phyloP scores from a whole-genome alignment of 306 rosid genomes.

The Cicer arietinum region DNA sequence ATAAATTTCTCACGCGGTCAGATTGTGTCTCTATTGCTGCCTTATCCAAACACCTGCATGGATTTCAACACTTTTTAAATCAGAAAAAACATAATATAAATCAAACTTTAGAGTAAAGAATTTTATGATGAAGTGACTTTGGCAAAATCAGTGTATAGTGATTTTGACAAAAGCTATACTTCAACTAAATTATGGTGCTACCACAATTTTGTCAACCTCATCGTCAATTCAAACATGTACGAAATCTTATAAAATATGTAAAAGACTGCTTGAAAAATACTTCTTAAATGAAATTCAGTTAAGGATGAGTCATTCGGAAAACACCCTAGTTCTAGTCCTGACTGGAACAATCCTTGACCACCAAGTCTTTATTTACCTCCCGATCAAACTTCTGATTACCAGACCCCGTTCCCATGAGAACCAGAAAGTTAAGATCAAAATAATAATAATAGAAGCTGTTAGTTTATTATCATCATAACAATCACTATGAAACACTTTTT shows the following conservation, averaged over 20 bases:
- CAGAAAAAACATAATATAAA: background rate
- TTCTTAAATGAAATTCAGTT: background rate
- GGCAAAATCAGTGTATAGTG: background rate
- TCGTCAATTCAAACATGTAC: background rate
- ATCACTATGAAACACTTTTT: conserved; percentile 14
- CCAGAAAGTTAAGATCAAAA: no score
- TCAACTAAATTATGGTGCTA: background rate
- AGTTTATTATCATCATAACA: conserved; percentile 8
- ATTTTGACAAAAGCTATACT: background rate
- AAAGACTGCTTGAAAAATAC: background rate
- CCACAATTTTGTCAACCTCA: background rate
- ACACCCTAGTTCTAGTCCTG: no score
- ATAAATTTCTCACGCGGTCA: conserved; percentile 41
- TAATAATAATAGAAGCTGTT: background rate
- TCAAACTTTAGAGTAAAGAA: conserved; percentile 1
- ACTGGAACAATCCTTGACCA: no score
- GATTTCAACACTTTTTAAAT: conserved; percentile 24
- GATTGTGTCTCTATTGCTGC: conserved; percentile 62
- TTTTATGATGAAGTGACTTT: background rate
- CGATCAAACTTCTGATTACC: no score
- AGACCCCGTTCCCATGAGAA: no score
- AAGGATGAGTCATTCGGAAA: no score
- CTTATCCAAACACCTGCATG: conserved; percentile 79
- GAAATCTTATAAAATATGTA: background rate
- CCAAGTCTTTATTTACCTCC: no score